Conservation (phyloP, 495 filamentous ascomycete genomes). For the Penicillium coffeae region DNA sequence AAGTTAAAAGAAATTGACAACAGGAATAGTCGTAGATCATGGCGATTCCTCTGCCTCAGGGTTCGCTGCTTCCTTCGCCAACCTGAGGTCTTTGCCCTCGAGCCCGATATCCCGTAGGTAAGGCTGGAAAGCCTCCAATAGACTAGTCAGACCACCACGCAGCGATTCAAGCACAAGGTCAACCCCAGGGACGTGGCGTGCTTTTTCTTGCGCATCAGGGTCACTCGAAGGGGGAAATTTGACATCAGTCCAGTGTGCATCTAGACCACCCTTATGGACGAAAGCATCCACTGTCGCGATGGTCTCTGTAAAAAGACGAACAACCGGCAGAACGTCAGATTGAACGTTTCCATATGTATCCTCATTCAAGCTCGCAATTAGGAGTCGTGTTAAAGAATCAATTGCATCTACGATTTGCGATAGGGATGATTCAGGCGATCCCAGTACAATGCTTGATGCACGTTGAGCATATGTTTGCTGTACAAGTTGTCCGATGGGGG, state of each 20-base stretch:
- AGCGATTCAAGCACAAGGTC: slow-evolving; percentile 58
- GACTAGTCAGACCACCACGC: slow-evolving; percentile 53
- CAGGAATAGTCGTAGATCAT: slow-evolving; percentile 21
- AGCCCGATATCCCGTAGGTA: slow-evolving; percentile 65
- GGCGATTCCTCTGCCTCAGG: slow-evolving; percentile 18
- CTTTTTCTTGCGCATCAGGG: slow-evolving; percentile 35
- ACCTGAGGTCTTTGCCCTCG: slow-evolving; percentile 59
- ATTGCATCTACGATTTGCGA: slow-evolving; percentile 66
- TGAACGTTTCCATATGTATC: slow-evolving; percentile 87
- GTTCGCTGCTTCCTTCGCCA: slow-evolving; percentile 62
- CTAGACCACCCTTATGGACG: slow-evolving; percentile 45
- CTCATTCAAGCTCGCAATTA: slow-evolving; percentile 70
- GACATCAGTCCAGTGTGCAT: slow-evolving; percentile 81
- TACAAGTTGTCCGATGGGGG: slow-evolving; percentile 64
- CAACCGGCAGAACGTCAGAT: slow-evolving; percentile 65
- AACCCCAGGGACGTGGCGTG: slow-evolving; percentile 52
- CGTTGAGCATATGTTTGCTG: slow-evolving; percentile 63
- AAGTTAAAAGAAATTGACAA: not conserved
- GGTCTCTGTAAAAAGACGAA: slow-evolving; percentile 65
- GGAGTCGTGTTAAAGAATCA: slow-evolving; percentile 62
- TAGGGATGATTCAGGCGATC: slow-evolving; percentile 61
- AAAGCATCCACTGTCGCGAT: slow-evolving; percentile 69
- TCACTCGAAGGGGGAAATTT: slow-evolving; percentile 42
- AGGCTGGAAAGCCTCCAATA: slow-evolving; percentile 65
- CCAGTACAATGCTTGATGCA: slow-evolving; percentile 60